phyloP scores from a whole-genome alignment of 768 basidiomycete genomes.

The Suillus clintonianus region DNA sequence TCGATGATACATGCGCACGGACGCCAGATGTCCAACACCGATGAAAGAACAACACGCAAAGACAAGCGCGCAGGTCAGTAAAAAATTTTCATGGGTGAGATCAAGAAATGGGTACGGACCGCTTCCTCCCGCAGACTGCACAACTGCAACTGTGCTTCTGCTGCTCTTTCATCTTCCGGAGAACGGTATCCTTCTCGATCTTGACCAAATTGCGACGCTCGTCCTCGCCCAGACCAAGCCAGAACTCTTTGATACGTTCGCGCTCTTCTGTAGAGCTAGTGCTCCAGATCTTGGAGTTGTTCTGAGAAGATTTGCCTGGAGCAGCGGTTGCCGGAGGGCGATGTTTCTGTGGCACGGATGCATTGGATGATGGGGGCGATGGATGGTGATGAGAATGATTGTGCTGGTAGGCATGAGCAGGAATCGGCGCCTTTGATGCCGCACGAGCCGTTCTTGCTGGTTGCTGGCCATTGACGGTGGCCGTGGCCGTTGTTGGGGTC shows the following conservation, averaged over 20 bases:
- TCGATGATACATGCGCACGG: slow-evolving; percentile 15
- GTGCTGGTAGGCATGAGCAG: slow-evolving; percentile 50
- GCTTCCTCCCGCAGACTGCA: slow-evolving; percentile 96
- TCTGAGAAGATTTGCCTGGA: slow-evolving; percentile 31
- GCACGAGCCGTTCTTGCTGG: slow-evolving; percentile 45
- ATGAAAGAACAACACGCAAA: slow-evolving; percentile 17
- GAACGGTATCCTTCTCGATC: slow-evolving; percentile 96
- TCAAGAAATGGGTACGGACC: slow-evolving; percentile 57
- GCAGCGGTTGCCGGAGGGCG: slow-evolving; percentile 30
- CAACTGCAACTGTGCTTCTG: slow-evolving; percentile 95
- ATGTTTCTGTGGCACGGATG: slow-evolving; percentile 32
- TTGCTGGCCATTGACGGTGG: slow-evolving; percentile 33
- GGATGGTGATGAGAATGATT: slow-evolving; percentile 57
- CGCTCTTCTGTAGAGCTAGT: slow-evolving; percentile 91
- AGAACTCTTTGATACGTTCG: slow-evolving; percentile 97
- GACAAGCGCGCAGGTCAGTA: slow-evolving; percentile 23
- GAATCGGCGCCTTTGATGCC: slow-evolving; percentile 60
- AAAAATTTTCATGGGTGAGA: slow-evolving; percentile 15
- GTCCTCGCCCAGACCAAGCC: slow-evolving; percentile 90
- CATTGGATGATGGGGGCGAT: slow-evolving; percentile 40
- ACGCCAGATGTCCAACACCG: slow-evolving; percentile 10
- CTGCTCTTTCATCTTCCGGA: slow-evolving; percentile 99
- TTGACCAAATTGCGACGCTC: slow-evolving; percentile 92
- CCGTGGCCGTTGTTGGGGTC: slow-evolving; percentile 36
- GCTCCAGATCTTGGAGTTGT: slow-evolving; percentile 89